Base-by-base conservation (phyloP, 345 rosid species). In the Brassica rapa region DNA sequence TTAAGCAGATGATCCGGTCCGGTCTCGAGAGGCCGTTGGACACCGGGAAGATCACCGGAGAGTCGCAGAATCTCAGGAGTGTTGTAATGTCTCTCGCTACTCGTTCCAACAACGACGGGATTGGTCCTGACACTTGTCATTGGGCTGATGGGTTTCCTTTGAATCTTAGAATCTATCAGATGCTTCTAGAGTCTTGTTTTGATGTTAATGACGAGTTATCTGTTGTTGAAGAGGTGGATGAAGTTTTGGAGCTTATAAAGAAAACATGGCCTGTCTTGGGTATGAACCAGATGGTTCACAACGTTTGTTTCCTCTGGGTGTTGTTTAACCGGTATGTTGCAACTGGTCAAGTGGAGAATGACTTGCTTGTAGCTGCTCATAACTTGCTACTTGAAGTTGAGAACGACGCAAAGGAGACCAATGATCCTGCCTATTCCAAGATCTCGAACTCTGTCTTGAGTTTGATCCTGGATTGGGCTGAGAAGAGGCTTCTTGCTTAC, bases 61-160 rank as follows among this genome's bases (percentile, higher is more conserved):
- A 91, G 12, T 80, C 88, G 83, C 97, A 90, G 77, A 83, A 79
- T 2, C 89, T 95, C 29, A 86, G 97, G 63, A 88, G 86, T 79
- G 55, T 84, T 61, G 93, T 89, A 66, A 79, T 84, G 86, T 84
- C 93, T 79, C 93, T 91, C 8, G 92, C 96, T 70, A 84, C 70
- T 79, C 87, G 97, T 76, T 77, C 90, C 81, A 19, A 87, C 89
- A 72, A 60, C 78, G 89, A 87, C 3, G 96, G 90, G 15, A 86
- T 90, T 76, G 72, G 83, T 39, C 72, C 92, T 0, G 97, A 91
- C 75, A 82, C 80, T 41, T 88, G 92, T 78, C 98, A 93, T 73
- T 95, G 99, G 99, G 98, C 97, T 70, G 98, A 93, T 64, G 99
- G 97, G 68, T 86, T 88, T 51, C 97, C 96, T 0, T 51, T 95